These are phyloP conservation scores for Colletotrichum eremochloae DNA, from an alignment of 2,329 filamentous ascomycete genomes.

Conservation along the genomic window DNA sequence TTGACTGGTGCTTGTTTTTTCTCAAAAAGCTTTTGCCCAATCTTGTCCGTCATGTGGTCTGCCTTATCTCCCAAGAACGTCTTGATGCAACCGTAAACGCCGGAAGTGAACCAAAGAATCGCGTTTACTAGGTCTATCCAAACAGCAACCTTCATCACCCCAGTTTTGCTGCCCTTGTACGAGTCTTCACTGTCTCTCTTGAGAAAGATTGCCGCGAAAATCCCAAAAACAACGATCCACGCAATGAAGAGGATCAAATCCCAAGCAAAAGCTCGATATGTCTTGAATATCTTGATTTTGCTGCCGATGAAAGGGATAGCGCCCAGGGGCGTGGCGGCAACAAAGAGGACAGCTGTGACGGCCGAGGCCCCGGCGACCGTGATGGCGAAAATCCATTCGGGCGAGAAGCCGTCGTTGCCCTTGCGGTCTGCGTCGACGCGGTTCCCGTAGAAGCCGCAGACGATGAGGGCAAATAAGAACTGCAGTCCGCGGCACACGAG, in stretches of 20 bases:
- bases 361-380: slow-evolving; percentile 68
- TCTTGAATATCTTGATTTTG: slow-evolving; percentile 53
- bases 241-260: slow-evolving; percentile 58
- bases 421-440: slow-evolving; percentile 65
- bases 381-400: slow-evolving; percentile 76
- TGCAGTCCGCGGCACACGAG: slow-evolving; percentile 74
- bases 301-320: slow-evolving; percentile 52
- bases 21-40: slow-evolving; percentile 55
- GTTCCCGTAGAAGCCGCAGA: slow-evolving; percentile 76
- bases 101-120: slow-evolving; percentile 72
- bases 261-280: slow-evolving; percentile 60
- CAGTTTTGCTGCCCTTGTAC: slow-evolving; percentile 59
- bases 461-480: slow-evolving; percentile 76
- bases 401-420: slow-evolving; percentile 55
- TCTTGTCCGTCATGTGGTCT: slow-evolving; percentile 54
- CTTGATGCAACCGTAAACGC: slow-evolving; percentile 57
- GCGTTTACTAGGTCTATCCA: slow-evolving; percentile 79
- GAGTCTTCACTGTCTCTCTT: slow-evolving; percentile 65
- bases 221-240: slow-evolving; percentile 78
- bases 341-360: slow-evolving; percentile 62
- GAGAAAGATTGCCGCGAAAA: slow-evolving; percentile 80
- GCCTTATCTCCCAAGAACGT: slow-evolving; percentile 57
- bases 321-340: slow-evolving; percentile 54
- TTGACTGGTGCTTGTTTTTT: slow-evolving; percentile 49
- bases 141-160: slow-evolving; percentile 76